Evolutionary conservation across 192 early-diverging fungal species (phyloP).

Genomic region (Podila clonocystis): DNA sequence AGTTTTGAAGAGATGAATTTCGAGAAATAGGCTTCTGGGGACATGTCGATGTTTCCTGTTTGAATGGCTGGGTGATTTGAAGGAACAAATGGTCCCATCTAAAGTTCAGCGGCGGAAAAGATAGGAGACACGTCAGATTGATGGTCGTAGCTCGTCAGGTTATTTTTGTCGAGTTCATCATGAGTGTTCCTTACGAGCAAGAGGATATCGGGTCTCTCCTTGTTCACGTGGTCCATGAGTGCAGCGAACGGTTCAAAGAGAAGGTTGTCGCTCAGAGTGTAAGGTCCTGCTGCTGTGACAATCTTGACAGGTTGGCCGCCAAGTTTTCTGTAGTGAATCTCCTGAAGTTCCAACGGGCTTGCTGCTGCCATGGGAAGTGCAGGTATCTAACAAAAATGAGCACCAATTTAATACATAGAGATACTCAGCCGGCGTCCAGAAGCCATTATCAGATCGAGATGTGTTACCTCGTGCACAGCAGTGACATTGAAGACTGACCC

Average conservation of each 20-base stretch:
- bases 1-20: constrained; percentile 68
- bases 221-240: constrained; percentile 67
- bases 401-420: neutral
- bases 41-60: constrained; percentile 62
- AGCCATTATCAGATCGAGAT: too few relatives aligned
- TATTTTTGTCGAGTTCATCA: neutral
- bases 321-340: constrained; percentile 33
- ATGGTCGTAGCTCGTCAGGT: too few relatives aligned
- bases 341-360: constrained; percentile 57
- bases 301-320: constrained; percentile 59
- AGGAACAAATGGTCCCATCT: constrained; percentile 79
- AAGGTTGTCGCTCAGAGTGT: constrained; percentile 81
- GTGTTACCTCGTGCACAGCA: constrained; percentile 60
- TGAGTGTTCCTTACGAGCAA: constrained; percentile 64
- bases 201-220: constrained; percentile 81
- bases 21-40: constrained; percentile 73
- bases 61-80: constrained; percentile 66
- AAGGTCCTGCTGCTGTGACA: constrained; percentile 86
- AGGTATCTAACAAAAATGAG: constrained; percentile 53
- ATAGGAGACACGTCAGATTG: neutral
- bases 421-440: too few relatives aligned
- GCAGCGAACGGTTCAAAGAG: constrained; percentile 85
- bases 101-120: neutral
- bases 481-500: constrained; percentile 65
- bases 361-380: constrained; percentile 56